Evolutionary conservation across 352 stramenopile genomes (phyloP).

Genomic region (Pythium aristosporum): DNA sequence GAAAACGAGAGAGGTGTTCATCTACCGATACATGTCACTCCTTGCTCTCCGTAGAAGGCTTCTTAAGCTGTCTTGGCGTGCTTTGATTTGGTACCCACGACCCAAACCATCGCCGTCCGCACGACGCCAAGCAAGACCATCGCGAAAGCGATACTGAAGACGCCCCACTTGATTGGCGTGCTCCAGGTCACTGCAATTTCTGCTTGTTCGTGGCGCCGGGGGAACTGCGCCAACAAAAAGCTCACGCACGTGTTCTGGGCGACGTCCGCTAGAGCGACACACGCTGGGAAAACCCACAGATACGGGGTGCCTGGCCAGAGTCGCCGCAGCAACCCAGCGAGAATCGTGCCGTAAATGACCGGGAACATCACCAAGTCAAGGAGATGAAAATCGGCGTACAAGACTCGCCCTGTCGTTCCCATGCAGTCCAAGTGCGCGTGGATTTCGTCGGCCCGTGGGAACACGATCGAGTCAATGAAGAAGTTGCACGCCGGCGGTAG

Average conservation of each 20-base stretch:
- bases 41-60: too few species aligned
- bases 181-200: slow-evolving; percentile 35
- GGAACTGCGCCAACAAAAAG: slow-evolving; percentile 40
- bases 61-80: neutral
- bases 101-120: neutral
- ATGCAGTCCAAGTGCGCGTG: slow-evolving; percentile 32
- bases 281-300: slow-evolving; percentile 28
- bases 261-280: slow-evolving; percentile 36
- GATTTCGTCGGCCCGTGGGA: slow-evolving; percentile 19
- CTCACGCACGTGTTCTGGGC: slow-evolving; percentile 44
- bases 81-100: neutral
- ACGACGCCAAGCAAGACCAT: slow-evolving; percentile 7
- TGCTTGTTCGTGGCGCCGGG: slow-evolving; percentile 24
- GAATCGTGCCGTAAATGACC: slow-evolving; percentile 26
- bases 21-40: too few species aligned
- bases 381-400: slow-evolving; percentile 32
- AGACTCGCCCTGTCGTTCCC: slow-evolving; percentile 17
- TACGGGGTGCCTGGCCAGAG: slow-evolving; percentile 12
- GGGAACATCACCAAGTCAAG: slow-evolving; percentile 33
- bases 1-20: too few species aligned
- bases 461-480: slow-evolving; percentile 26
- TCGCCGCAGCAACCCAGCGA: slow-evolving; percentile 19
- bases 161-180: slow-evolving; percentile 39
- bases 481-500: slow-evolving; percentile 24
- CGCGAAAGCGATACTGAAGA: slow-evolving; percentile 8